phyloP scores from a whole-genome alignment of 1,284 basidiomycete species.

The Ustilago hordei region DNA sequence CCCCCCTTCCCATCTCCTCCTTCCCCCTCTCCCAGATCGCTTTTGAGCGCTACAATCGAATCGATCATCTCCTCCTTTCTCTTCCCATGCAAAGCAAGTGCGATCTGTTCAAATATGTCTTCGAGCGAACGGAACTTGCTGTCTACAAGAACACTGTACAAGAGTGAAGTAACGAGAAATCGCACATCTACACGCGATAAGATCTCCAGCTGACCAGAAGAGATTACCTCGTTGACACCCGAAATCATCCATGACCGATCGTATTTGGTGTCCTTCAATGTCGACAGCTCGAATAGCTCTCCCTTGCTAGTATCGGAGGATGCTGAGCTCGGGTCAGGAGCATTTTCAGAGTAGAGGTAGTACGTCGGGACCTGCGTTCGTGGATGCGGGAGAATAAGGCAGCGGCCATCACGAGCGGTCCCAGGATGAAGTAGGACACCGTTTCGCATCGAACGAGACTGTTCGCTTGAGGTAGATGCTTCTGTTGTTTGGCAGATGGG shows the following conservation, averaged over 20 bases:
- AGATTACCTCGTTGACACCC: slow-evolving; percentile 24
- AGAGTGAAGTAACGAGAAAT: slow-evolving; percentile 27
- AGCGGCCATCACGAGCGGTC: slow-evolving; percentile 15
- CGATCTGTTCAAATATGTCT: slow-evolving; percentile 41
- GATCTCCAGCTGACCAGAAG: slow-evolving; percentile 35
- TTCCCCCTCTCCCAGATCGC: not conserved
- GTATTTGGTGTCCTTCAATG: slow-evolving; percentile 25
- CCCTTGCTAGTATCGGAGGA: not conserved
- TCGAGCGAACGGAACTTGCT: slow-evolving; percentile 31
- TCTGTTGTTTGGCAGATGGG: not conserved
- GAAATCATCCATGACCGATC: slow-evolving; percentile 46
- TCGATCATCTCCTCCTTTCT: slow-evolving; percentile 18
- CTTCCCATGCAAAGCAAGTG: slow-evolving; percentile 8
- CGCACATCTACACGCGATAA: slow-evolving; percentile 23
- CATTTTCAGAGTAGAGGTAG: slow-evolving; percentile 19
- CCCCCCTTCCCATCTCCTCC: slow-evolving; percentile 1
- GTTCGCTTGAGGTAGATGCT: slow-evolving; percentile 1
- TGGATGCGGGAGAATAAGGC: slow-evolving; percentile 47
- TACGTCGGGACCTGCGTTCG: slow-evolving; percentile 34
- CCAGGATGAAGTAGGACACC: slow-evolving; percentile 34
- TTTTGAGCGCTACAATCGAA: slow-evolving; percentile 12
- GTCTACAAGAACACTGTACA: slow-evolving; percentile 17
- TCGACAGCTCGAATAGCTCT: slow-evolving; percentile 29
- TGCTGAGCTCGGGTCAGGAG: not conserved
- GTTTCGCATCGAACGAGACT: slow-evolving; percentile 15